phyloP scores from a whole-genome alignment of 345 rosid genomes.

The Arabis alpina region DNA sequence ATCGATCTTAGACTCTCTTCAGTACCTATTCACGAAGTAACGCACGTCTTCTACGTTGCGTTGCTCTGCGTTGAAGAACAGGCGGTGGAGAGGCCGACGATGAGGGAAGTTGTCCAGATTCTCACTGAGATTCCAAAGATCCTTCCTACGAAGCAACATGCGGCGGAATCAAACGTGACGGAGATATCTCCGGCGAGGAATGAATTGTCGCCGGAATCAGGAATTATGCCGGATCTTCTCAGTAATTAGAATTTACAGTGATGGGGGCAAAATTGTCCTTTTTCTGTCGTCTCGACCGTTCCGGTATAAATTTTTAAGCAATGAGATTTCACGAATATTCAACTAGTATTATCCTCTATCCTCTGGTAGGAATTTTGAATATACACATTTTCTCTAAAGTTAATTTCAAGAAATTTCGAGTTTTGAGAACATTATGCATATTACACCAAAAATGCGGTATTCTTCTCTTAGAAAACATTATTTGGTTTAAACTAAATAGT shows the following conservation, averaged over 20 bases:
- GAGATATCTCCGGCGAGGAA: constrained; percentile 17
- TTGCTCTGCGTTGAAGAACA: constrained; percentile 98
- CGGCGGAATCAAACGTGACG: constrained; percentile 43
- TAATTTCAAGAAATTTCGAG: no score
- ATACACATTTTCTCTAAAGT: no score
- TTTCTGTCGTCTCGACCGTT: no score
- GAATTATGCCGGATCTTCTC: constrained; percentile 18
- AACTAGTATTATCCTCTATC: not conserved
- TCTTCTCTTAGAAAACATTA: no score
- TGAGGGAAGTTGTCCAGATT: constrained; percentile 98
- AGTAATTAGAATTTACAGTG: constrained; percentile 6
- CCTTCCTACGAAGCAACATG: constrained; percentile 48
- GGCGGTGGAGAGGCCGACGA: constrained; percentile 93
- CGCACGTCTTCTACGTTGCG: constrained; percentile 95
- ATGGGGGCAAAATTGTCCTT: constrained; percentile 6
- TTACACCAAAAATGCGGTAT: no score
- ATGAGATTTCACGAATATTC: not conserved
- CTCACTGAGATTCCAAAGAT: constrained; percentile 81
- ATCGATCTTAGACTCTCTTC: constrained; percentile 83
- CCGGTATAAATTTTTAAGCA: not conserved
- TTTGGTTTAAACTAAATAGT: no score
- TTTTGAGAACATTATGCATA: no score
- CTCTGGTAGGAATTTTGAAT: not conserved
- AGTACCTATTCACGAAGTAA: constrained; percentile 83
- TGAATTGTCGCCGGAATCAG: constrained; percentile 26